Conservation (phyloP, 805 yeast genomes). For the Teunomyces gatunensis region DNA sequence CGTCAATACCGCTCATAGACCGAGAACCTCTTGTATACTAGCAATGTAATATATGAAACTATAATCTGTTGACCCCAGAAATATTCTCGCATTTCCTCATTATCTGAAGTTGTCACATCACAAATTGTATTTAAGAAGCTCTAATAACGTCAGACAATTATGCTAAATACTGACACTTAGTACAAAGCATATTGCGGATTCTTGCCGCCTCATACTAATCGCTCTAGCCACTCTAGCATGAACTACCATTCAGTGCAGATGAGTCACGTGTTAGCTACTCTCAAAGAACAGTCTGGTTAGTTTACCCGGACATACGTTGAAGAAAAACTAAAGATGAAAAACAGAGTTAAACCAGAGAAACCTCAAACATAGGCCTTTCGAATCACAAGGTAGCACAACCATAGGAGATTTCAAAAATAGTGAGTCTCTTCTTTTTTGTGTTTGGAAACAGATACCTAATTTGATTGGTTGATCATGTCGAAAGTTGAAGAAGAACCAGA, state of each 20-base stretch:
- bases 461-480: slow-evolving; percentile 22
- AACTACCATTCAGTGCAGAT: too few species aligned
- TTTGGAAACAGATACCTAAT: slow-evolving; percentile 5
- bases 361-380: slow-evolving; percentile 1
- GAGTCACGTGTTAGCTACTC: too few species aligned
- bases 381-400: slow-evolving; percentile 1
- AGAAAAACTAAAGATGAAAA: slow-evolving; percentile 1
- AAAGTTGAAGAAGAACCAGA: slow-evolving; percentile 37
- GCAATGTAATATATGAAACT: background rate
- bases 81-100: too few species aligned
- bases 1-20: slow-evolving; percentile 42
- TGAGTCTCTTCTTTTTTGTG: slow-evolving; percentile 1
- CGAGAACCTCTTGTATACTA: background rate
- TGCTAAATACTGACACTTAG: too few species aligned
- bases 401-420: background rate
- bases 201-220: too few species aligned
- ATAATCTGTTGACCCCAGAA: background rate
- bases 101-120: too few species aligned
- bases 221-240: too few species aligned
- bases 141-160: too few species aligned
- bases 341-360: background rate
- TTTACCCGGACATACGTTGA: slow-evolving; percentile 6
- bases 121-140: too few species aligned
- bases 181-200: too few species aligned
- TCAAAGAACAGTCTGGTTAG: background rate